Conservation (phyloP, 129 eudicot genomes). For the Heracleum sosnowskyi region DNA sequence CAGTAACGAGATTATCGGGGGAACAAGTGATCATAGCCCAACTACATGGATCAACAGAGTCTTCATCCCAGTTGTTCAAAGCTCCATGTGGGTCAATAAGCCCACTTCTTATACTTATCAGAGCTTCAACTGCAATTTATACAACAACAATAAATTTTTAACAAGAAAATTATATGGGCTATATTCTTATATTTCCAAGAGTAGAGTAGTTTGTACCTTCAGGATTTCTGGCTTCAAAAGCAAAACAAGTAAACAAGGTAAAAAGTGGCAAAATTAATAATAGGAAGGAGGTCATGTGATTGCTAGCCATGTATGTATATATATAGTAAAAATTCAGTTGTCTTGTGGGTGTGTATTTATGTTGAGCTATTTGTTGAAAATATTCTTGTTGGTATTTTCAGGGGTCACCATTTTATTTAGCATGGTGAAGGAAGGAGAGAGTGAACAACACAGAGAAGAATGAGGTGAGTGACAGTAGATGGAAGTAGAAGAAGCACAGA, state of each 20-base stretch:
- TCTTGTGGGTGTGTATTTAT: neutral
- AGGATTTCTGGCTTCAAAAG: slow-evolving; percentile 77
- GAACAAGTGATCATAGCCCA: slow-evolving; percentile 99
- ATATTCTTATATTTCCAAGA: neutral
- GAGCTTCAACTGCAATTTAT: slow-evolving; percentile 48
- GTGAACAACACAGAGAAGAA: neutral
- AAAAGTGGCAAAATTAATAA: slow-evolving; percentile 24
- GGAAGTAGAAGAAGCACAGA: slow-evolving; percentile 37
- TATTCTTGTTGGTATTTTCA: neutral
- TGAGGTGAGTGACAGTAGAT: slow-evolving; percentile 20
- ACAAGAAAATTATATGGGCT: neutral
- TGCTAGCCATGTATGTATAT: slow-evolving; percentile 32
- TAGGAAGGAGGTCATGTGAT: slow-evolving; percentile 11
- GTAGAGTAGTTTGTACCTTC: slow-evolving; percentile 51
- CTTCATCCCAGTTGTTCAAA: slow-evolving; percentile 87
- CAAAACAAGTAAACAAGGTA: slow-evolving; percentile 21
- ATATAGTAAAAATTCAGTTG: slow-evolving; percentile 18
- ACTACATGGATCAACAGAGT: slow-evolving; percentile 96
- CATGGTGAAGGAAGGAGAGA: neutral
- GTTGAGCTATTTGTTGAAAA: neutral
- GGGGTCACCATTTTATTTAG: neutral
- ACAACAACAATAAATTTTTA: neutral
- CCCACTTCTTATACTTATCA: slow-evolving; percentile 41
- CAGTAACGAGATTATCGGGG: slow-evolving; percentile 76
- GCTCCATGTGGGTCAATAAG: slow-evolving; percentile 82